These are phyloP conservation scores for Aspergillus diversus DNA, from an alignment of 495 filamentous ascomycete genomes.

Conservation along the genomic window DNA sequence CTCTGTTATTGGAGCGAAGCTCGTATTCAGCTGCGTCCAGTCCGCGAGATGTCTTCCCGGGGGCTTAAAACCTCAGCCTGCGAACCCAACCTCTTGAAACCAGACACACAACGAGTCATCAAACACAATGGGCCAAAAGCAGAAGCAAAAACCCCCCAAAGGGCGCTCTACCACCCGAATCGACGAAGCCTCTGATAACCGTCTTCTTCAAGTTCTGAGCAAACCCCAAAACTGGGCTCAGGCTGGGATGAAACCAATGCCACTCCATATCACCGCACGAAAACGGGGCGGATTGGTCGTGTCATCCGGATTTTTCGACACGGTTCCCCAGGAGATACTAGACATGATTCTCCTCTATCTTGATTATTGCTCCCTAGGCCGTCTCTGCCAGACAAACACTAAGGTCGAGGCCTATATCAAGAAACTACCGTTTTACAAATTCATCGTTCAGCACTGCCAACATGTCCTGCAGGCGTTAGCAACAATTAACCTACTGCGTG, in stretches of 20 bases:
- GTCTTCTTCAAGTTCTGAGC: background rate
- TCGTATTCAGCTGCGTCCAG: too few species aligned
- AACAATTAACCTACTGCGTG: background rate
- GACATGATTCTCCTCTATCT: constrained; percentile 6
- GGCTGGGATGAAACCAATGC: background rate
- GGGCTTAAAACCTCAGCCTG: too few species aligned
- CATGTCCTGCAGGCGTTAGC: too few species aligned
- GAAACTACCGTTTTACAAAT: background rate
- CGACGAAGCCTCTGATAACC: background rate
- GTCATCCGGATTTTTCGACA: constrained; percentile 1
- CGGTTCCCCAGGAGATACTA: background rate
- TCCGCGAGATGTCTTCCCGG: too few species aligned
- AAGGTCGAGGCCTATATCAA: background rate
- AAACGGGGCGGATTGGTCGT: background rate
- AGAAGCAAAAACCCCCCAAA: background rate
- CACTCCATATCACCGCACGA: background rate
- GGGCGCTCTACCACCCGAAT: background rate
- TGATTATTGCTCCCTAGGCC: background rate
- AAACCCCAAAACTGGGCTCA: background rate
- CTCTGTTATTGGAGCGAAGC: too few species aligned
- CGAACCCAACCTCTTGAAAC: too few species aligned
- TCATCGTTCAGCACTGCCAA: background rate
- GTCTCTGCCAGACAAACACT: background rate
- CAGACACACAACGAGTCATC: constrained; percentile 5
- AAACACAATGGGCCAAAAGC: background rate